Evolutionary conservation across 2,329 filamentous ascomycete genomes (phyloP), one percentile per base, ranked within the genome.

Genomic region (Aureobasidium sp.): DNA sequence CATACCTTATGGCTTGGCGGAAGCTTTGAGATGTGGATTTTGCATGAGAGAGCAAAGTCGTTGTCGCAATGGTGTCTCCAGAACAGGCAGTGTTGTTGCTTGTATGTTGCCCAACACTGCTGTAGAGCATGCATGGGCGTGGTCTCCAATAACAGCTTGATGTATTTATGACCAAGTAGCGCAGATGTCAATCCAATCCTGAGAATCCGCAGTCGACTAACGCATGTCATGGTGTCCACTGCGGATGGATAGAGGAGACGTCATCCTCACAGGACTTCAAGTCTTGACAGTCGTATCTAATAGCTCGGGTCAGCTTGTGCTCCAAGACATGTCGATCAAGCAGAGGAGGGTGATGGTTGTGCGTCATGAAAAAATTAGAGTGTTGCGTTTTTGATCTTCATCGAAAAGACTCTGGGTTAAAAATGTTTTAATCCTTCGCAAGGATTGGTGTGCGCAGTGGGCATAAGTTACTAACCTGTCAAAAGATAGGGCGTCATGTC

Each of bases 321-420:
- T 29, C 29, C 29, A 45, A 57, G 36, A 45, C 12, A 36, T 22
- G 17, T 27, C 48, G 20, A 15, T 29, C 31, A 39, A 39, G 42
- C 27, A n/a, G 20, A 39, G 15, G 17, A 47, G 31, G 37, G 29
- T 22, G 42, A 29, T 17, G n/a, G 14, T n/a, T 58, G 42, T 48
- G 55, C 55, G 55, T 58, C 55, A 58, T 58, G 55, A 58, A 58
- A 58, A 58, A 58, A 58, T 58, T 58, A 58, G 55, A 58, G 55
- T 58, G 55, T 58, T 58, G 55, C 55, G 55, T 58, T 58, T 58
- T 58, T 58, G 42, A 58, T 58, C 55, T 58, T 58, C 55, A 58
- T 47, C 34, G 55, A 58, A 47, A 42, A 48, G 55, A 58, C 55
- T 58, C 55, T 44, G 55, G 55, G 55, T 58, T 58, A 58, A 58